Base-by-base conservation (phyloP, 495 filamentous ascomycete genomes). In the Talaromyces thailandensis region DNA sequence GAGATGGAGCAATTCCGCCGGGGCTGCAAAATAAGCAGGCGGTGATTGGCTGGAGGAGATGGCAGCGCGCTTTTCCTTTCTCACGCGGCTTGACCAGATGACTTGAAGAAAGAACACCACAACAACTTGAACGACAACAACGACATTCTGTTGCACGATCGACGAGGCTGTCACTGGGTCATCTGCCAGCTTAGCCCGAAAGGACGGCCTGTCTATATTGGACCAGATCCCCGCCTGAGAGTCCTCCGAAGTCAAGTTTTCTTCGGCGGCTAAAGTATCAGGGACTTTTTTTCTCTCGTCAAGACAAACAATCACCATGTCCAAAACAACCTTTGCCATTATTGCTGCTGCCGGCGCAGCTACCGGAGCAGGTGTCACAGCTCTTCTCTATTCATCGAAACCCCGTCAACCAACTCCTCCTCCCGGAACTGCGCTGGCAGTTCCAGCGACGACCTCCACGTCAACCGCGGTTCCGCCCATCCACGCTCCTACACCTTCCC, bases 341-440 rank as follows among this genome's bases (percentile, higher is more conserved):
- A 89, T 96, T 66, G 94, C 92, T 45, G 93, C 90, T 55, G 88
- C 88, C 71, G 89, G 91, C 70, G 94, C 94, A 52, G 91, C 89
- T 70, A 87, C 91, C 43, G 94, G 93, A 23, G 93, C 92, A 56
- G 90, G 89, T 62, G 77, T 88, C 57, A 96, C 92, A 45, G 89
- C 88, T 29, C 80, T 92, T 18, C 80, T 96, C 73, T 90, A 84
- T 74, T 87, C 87, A n/a, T 71, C 83, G 60, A 83, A 82, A 65
- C 70, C 80, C 37, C 75, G 83, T 26, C 79, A 78, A 58, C 79
- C 80, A 57, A 60, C 73, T 56, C 65, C 74, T 50, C 72, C 53
- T 69, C 72, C 31, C 56, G 63, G 79, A 63, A 69, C 76, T 37
- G 67, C 79, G 58, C 72, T 80, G 52, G 63, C 79, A 63, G 70